Evolutionary conservation across 1,284 basidiomycete genomes (phyloP), one percentile per base, ranked within the genome.

Genomic region (Inonotus hispidus): DNA sequence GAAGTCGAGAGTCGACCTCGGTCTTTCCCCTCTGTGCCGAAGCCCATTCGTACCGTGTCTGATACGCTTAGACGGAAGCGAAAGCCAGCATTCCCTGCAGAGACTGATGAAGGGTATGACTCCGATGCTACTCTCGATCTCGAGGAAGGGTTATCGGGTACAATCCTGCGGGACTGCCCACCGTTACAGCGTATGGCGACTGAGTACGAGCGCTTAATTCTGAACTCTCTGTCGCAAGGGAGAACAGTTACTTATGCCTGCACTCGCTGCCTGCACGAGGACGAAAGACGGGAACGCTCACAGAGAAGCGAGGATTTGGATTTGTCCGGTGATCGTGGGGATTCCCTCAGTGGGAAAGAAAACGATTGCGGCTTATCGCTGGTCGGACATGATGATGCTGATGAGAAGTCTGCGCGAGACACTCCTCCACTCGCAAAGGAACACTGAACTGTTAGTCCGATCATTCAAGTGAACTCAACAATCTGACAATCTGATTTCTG

Each of bases 61-160:
- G 16, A 43, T 43, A 7, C 7, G 13, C 16, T 16, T 43, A 32
- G 32, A 32, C 32, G 41, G 16, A n/a, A 43, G 16, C 16, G 13
- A 7, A 43, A 43, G 41, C 2, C 16, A 14, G 8, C 16, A 10
- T 10, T 21, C 1, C 1, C n/a, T 11, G 47, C 7, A 49, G 47
- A 23, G 23, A 1, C 4, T 2, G 39, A 41, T 32, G 45, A 39
- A 10, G 54, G 54, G 14, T 58, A 35, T 21, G 56, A 58, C 10
- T 58, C 56, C n/a, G 56, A 58, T 35, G 32, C 56, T 5, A 47
- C 46, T 7, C 27, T 58, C 21, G 56, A 58, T 21, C 56, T 58
- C 21, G 56, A 47, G 10, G 21, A 38, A 32, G 19, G 19, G 4
- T 19, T 29, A n/a, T 21, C 56, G 13, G 32, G 41, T 29, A 1